phyloP scores from a whole-genome alignment of 129 eudicot genomes.

The Kitagawia praeruptora region DNA sequence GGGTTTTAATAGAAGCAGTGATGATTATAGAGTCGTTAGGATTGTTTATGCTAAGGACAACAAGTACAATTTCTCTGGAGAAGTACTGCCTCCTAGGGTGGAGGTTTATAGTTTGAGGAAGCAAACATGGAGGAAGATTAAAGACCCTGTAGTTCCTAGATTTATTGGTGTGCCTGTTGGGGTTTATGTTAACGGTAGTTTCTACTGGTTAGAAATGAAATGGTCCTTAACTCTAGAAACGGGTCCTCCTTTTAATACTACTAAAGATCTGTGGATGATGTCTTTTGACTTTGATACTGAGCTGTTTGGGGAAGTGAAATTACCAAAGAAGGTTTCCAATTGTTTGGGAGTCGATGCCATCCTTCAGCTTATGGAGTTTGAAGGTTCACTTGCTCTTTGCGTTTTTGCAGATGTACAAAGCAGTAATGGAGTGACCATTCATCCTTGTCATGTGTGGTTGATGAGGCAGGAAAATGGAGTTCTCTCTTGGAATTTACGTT shows the following conservation, averaged over 20 bases:
- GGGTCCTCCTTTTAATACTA: background rate
- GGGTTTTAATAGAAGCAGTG: background rate
- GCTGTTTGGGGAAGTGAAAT: background rate
- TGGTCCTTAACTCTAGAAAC: background rate
- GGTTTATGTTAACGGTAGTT: background rate
- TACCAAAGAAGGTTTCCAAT: background rate
- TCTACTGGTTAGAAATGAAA: background rate
- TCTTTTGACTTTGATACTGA: background rate
- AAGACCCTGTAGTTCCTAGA: background rate
- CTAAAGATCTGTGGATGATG: background rate
- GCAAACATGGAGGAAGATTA: background rate
- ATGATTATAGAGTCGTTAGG: slow-evolving; percentile 6
- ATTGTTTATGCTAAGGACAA: background rate
- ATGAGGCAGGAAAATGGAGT: background rate
- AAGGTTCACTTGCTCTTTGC: background rate
- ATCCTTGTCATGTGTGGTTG: background rate
- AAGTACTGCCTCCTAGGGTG: background rate
- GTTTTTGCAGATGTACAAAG: background rate
- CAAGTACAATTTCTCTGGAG: background rate
- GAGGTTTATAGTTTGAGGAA: background rate
- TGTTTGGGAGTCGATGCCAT: background rate
- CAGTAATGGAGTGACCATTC: too few relatives aligned
- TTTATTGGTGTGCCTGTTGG: background rate
- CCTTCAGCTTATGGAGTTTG: background rate
- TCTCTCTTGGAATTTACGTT: background rate